Base-by-base conservation (phyloP, 306 rosid genomes). In the Quercus cerris region DNA sequence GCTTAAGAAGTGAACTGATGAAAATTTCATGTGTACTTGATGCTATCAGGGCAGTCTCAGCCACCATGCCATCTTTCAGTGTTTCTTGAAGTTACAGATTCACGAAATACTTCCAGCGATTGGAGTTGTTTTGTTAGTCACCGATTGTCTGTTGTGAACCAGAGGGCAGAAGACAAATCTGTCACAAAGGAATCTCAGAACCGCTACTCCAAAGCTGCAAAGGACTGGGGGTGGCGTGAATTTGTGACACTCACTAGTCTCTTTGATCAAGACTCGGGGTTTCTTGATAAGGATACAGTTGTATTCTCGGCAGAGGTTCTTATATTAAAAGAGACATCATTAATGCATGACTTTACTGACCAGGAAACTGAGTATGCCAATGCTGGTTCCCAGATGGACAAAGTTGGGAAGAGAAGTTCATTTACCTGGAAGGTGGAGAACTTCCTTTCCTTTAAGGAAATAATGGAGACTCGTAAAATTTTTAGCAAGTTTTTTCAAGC, bases 211-310 rank as follows among this genome's bases (percentile, higher is more conserved):
- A 96, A 96, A 91, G 98, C 98, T 76, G 99, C 98, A 78, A 96
- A 96, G 88, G 99, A 96, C 85, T 96, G 99, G 99, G 99, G 99
- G 17, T 96, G 99, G 99, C 96, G 99, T 84, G 99, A 96, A 88
- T 96, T 96, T 86, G 99, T 96, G 88, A 96, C 99, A 1, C 99
- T 96, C 75, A 96, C 99, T 28, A 93, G 99, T 88, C 91, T 96
- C 75, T 96, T 96, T 58, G 99, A 96, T 96, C 99, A 96, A 86
- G 99, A 96, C 86, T 93, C 98, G 14, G 99, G 99, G 70, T 96
- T 96, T 88, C 99, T 96, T 82, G 89, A 89, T 84, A 97, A 87
- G 85, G 99, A 96, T 76, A 88, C 98, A 73, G 98, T 96, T 85
- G 89, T 93, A 77, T 96, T 96, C 90, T 93, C 97, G 3, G 99